Base-by-base conservation (phyloP, 1,284 basidiomycete genomes). In the Agroathelia rolfsii region DNA sequence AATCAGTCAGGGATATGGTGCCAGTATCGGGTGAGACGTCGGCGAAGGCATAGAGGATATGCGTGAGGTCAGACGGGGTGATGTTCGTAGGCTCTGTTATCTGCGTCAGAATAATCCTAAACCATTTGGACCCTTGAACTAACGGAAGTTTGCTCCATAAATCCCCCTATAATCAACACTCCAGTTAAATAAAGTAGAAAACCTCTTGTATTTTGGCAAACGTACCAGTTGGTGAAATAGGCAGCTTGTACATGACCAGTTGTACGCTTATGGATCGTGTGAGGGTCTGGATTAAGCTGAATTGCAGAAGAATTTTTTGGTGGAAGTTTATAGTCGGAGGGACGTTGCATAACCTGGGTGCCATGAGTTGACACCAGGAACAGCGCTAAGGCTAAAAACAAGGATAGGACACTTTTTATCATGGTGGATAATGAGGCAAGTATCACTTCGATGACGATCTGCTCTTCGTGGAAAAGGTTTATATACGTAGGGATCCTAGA, bases 11-110 rank as follows among this genome's bases (percentile, higher is more conserved):
- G 46, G 71, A 56, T n/a, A 92, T 88, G 49, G 86, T 86, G 15
- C 90, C 90, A 1, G 78, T 70, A 27, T 88, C 81, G 19, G 76
- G 59, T 44, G 74, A 77, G 44, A 96, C 60, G 47, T 96, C 86
- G 22, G 86, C 93, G 47, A 97, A 97, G 1, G 93, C 85, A 48
- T 87, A 88, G 11, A 88, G 68, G 36, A 88, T 72, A 49, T 88
- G 84, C 25, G 79, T 83, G 45, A 30, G 14, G 15, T 43, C 29
- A 44, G 37, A 33, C 39, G 24, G 24, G 16, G 33, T 6, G 25
- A 36, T 66, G 50, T 68, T 51, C 55, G 72, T 61, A 52, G 82
- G 67, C 58, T 75, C 54, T 76, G 61, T 8, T 58, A 22, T 14
- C 24, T 21, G 74, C 77, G 50, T 72, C 94, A 64, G 92, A 96